These are phyloP conservation scores for Cyberlindnera euphorbiiphila DNA, from an alignment of 805 yeast genomes.

Conservation along the genomic window DNA sequence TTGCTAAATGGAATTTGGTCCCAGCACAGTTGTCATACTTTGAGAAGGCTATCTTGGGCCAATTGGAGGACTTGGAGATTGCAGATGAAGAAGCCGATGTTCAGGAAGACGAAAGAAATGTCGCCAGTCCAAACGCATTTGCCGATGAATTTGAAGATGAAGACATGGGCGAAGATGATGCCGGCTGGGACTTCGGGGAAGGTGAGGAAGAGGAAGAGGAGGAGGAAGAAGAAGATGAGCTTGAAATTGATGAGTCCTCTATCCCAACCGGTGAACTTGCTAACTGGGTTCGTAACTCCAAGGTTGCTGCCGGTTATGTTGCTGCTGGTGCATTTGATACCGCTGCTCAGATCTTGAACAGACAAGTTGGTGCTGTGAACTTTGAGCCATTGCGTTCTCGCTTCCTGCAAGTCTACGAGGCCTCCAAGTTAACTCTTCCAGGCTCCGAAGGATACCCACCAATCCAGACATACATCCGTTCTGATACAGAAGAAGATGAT, in stretches of 20 bases:
- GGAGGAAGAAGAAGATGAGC: conserved; percentile 50
- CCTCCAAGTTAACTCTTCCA: conserved; percentile 71
- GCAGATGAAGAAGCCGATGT: conserved; percentile 41
- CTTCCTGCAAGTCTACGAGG: conserved; percentile 79
- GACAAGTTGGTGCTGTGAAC: conserved; percentile 81
- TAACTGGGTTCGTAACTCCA: conserved; percentile 84
- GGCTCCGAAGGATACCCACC: conserved; percentile 71
- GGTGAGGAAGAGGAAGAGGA: conserved; percentile 69
- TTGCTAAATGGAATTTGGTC: conserved; percentile 77
- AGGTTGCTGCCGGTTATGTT: conserved; percentile 84
- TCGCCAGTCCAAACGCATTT: conserved; percentile 22
- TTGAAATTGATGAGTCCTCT: conserved; percentile 31
- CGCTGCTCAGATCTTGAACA: conserved; percentile 87
- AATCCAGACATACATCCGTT: conserved; percentile 61
- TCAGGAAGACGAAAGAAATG: conserved; percentile 22
- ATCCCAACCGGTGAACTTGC: conserved; percentile 49
- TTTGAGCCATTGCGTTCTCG: conserved; percentile 85
- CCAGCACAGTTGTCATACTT: conserved; percentile 72
- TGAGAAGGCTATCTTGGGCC: conserved; percentile 79
- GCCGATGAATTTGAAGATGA: conserved; percentile 40
- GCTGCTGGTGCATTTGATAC: conserved; percentile 97
- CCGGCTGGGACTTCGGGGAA: conserved; percentile 80
- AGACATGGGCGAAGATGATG: conserved; percentile 43
- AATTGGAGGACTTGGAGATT: conserved; percentile 59
- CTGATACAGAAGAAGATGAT: conserved; percentile 54